Evolutionary conservation across 805 yeast species (phyloP).

Genomic region (Vanderwaltozyma tropicalis): DNA sequence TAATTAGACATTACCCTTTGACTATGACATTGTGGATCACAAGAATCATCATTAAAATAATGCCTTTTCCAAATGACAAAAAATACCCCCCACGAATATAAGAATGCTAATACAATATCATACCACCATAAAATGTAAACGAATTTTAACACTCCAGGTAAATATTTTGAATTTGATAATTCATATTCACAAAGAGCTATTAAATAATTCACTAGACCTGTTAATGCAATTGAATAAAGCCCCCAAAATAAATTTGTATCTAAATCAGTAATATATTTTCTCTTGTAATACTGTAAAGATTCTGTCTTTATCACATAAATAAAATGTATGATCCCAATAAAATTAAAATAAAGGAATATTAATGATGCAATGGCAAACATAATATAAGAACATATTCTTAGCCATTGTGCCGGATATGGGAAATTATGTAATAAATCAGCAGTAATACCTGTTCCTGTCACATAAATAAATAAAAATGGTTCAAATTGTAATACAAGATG

Average conservation of each 20-base stretch:
- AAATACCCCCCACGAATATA: conserved; percentile 53
- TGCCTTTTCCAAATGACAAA: conserved; percentile 35
- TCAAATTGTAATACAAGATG: conserved; percentile 22
- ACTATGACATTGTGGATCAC: conserved; percentile 2
- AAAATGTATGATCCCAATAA: conserved; percentile 34
- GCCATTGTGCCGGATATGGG: conserved; percentile 57
- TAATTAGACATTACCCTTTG: conserved; percentile 26
- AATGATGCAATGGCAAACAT: conserved; percentile 51
- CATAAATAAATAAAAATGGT: conserved; percentile 57
- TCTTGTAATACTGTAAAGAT: conserved; percentile 16
- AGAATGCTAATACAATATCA: conserved; percentile 41
- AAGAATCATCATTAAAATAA: conserved; percentile 19
- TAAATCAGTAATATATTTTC: conserved; percentile 31
- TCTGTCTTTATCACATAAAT: conserved; percentile 20
- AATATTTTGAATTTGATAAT: conserved; percentile 2
- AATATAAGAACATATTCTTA: conserved; percentile 44
- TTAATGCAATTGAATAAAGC: conserved; percentile 69
- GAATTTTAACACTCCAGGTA: conserved; percentile 36
- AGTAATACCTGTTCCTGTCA: conserved; percentile 83
- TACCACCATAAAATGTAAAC: conserved; percentile 70
- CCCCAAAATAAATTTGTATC: conserved; percentile 57
- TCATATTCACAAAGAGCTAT: conserved; percentile 33
- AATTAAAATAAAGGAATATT: conserved; percentile 35
- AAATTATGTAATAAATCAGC: conserved; percentile 50
- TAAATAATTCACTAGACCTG: conserved; percentile 53